Evolutionary conservation across 2,329 filamentous ascomycete genomes (phyloP).

Genomic region (Chaetomium sp.): DNA sequence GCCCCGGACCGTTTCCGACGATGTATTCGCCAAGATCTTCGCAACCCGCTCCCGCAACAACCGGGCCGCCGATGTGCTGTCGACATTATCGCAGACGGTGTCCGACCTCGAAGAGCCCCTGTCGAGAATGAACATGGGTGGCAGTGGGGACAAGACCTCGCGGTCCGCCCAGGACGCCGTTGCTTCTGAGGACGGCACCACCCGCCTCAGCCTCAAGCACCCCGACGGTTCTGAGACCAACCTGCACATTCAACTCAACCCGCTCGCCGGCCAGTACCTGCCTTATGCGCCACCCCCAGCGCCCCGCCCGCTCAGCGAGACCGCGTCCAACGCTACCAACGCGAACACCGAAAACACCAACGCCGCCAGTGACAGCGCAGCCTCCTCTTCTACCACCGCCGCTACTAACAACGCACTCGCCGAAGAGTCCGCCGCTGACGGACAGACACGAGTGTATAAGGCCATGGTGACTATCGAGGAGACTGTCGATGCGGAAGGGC

Average conservation of each 20-base stretch:
- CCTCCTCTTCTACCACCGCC: slow-evolving; percentile 20
- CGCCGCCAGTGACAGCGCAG: slow-evolving; percentile 22
- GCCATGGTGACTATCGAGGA: slow-evolving; percentile 63
- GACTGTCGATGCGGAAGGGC: slow-evolving; percentile 52
- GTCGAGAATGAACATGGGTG: slow-evolving; percentile 44
- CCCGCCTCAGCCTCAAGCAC: slow-evolving; percentile 47
- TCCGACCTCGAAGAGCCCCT: slow-evolving; percentile 54
- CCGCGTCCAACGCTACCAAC: slow-evolving; percentile 17
- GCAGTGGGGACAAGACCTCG: slow-evolving; percentile 21
- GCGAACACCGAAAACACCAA: slow-evolving; percentile 13
- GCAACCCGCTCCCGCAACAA: slow-evolving; percentile 45
- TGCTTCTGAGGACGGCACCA: slow-evolving; percentile 36
- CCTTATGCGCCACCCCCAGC: slow-evolving; percentile 83
- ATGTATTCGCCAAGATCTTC: slow-evolving; percentile 82
- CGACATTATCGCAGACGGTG: slow-evolving; percentile 56
- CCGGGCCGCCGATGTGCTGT: slow-evolving; percentile 56
- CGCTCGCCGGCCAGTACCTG: slow-evolving; percentile 62
- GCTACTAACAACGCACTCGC: slow-evolving; percentile 21
- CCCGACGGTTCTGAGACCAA: slow-evolving; percentile 52
- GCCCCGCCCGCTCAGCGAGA: slow-evolving; percentile 50
- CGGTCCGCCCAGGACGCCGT: slow-evolving; percentile 34
- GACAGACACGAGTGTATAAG: slow-evolving; percentile 53
- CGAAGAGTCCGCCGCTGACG: slow-evolving; percentile 32
- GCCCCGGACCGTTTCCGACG: slow-evolving; percentile 62
- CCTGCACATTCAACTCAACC: slow-evolving; percentile 60